phyloP scores from a whole-genome alignment of 768 basidiomycete species.

The Lentinula detonsa region DNA sequence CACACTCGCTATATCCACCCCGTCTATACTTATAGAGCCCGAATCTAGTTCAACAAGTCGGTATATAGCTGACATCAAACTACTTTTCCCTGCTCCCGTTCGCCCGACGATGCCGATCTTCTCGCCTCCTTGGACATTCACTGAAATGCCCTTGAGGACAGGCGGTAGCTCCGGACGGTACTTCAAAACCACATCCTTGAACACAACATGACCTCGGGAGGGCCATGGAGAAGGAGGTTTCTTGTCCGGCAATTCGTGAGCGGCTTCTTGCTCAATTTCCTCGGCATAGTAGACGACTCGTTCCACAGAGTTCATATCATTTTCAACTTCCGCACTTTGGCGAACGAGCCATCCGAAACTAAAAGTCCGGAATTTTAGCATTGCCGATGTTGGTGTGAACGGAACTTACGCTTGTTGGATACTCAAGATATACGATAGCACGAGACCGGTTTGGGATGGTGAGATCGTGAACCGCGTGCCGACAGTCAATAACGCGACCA shows the following conservation, averaged over 20 bases:
- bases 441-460: constrained; percentile 71
- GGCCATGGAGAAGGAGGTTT: constrained; percentile 72
- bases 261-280: constrained; percentile 77
- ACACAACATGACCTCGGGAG: constrained; percentile 58
- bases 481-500: constrained; percentile 76
- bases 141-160: constrained; percentile 77
- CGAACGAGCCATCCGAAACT: constrained; percentile 76
- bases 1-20: constrained; percentile 74
- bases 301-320: constrained; percentile 90
- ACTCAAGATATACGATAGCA: constrained; percentile 73
- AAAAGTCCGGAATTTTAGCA: neutral
- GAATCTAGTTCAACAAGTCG: constrained; percentile 75
- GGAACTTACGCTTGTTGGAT: constrained; percentile 58
- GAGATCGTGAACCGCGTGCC: constrained; percentile 69
- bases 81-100: constrained; percentile 60
- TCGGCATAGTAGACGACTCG: constrained; percentile 79
- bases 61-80: constrained; percentile 85
- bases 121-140: constrained; percentile 70
- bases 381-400: neutral
- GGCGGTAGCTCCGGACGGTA: constrained; percentile 87
- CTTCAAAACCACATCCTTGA: constrained; percentile 70
- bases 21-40: constrained; percentile 77
- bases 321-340: constrained; percentile 82
- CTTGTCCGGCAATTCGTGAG: constrained; percentile 55
- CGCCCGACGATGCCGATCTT: constrained; percentile 88